Evolutionary conservation across 1,284 basidiomycete species (phyloP).

Genomic region (Fomitopsis betulina): DNA sequence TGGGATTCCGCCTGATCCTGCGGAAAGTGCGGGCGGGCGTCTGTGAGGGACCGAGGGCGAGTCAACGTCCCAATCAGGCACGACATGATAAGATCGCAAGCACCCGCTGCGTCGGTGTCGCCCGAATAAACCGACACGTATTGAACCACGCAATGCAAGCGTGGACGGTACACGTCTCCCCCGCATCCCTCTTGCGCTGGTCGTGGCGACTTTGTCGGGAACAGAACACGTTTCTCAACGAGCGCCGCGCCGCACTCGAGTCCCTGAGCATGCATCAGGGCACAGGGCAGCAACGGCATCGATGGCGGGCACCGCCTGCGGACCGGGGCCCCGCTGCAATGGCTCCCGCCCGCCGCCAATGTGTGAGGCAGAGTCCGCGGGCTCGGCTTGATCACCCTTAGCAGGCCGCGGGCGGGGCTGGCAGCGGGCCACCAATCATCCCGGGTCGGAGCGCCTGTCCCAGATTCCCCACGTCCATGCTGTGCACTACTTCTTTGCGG

Average conservation of each 20-base stretch:
- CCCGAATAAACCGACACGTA: background rate
- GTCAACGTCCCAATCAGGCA: background rate
- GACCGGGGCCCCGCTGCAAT: background rate
- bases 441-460: background rate
- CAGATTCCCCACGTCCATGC: background rate
- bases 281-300: background rate
- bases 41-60: background rate
- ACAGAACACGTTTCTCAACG: background rate
- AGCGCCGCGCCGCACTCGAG: background rate
- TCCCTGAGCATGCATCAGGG: conserved; percentile 3
- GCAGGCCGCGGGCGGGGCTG: background rate
- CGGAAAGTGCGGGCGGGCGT: background rate
- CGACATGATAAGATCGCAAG: background rate
- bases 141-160: background rate
- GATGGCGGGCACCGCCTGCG: conserved; percentile 1
- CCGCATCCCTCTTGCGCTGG: background rate
- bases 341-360: background rate
- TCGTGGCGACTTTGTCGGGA: background rate
- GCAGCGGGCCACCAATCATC: background rate
- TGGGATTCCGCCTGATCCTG: background rate
- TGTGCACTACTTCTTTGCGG: background rate
- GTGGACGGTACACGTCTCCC: background rate
- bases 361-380: background rate
- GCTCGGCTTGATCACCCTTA: background rate
- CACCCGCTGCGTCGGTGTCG: background rate